Evolutionary conservation across 2,329 filamentous ascomycete genomes (phyloP), one percentile per base, ranked within the genome.

Genomic region (Tolypocladium amazonense): DNA sequence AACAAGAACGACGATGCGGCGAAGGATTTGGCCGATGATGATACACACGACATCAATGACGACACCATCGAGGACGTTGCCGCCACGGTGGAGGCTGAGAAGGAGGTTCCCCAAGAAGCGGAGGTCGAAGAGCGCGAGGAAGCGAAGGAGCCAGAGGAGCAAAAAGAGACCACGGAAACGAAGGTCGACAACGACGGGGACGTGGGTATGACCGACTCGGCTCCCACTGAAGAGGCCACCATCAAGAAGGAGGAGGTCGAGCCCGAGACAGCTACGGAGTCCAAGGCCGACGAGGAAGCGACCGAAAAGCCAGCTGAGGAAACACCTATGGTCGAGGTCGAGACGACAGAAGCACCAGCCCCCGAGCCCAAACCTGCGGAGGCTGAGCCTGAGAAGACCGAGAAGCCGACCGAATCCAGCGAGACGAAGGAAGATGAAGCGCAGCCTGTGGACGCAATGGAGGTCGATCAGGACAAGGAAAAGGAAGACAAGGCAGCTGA

Each of bases 161-260:
- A 41, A n/a, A n/a, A 53, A 4, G 55, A 60, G 25, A 14, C 15
- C 47, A 14, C 30, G 27, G 27, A 70, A 43, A 59, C 66, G 5
- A 73, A 73, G 39, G 68, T 76, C 5, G 80, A 83, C 37, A 70
- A 68, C 2, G 79, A 82, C 60, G 79, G 79, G 15, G 79, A 83
- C 65, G 72, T 82, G 8, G 78, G 79, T 12, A 83, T 83, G 79
- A 72, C 70, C 2, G 78, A 77, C 52, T 63, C 74, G 2, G 68
- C 70, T 0, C 62, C 71, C 1, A 64, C 64, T 12, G 65, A 71
- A 15, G 67, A 69, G 47, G 65, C 72, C n/a, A 64, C 68, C 9
- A 75, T 77, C 54, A 76, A 77, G 60, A 71, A 72, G 38, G 75
- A 77, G 47, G 76, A 78, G 7, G 63, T 63, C 5, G 73, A 77